Base-by-base conservation (phyloP, 768 basidiomycete genomes). In the Kondoa malvinella region DNA sequence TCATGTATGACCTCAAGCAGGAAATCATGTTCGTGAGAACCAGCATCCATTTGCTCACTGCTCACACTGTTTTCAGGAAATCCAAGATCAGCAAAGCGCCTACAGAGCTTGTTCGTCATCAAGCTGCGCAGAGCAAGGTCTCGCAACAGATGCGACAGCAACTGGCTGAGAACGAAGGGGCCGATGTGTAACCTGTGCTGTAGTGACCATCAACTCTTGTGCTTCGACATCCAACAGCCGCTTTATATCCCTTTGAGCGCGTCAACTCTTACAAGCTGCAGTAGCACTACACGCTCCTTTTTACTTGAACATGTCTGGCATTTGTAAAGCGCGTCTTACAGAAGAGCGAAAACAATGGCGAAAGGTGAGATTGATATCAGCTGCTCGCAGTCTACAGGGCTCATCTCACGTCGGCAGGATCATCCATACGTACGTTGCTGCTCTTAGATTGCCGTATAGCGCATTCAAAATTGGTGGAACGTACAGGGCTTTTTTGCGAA, bases 311-410 rank as follows among this genome's bases (percentile, higher is more conserved):
- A 50, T 50, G 40, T 50, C 89, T 65, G 91, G 90, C 69, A 94
- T 96, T 71, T 92, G 91, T 77, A 84, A 91, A 77, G 85, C 87
- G 34, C 86, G 95, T 74, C 82, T 99, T 17, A 84, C 91, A 31
- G 95, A 97, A 78, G 95, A 99, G 78, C 85, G 95, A 75, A 99
- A 99, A 79, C 89, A 92, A 75, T 99, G 95, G 95, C 80, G 95
- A 68, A 97, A 92, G 78, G 95, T 97, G 73, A 95, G n/a, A n/a
- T n/a, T n/a, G n/a, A n/a, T n/a, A n/a, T n/a, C n/a, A 99, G 78
- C 95, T 95, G 32, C 96, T 94, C 74, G 95, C 96, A 78, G 79
- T 89, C 83, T 67, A 16, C 32, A 64, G n/a, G n/a, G 64, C 32
- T 65, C 16, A 16, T 17, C 33, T 65, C 8, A 17, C 33, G 15